A percentile compares a stretch with the other conserved stretches of the same genome.
phyloP scores from a whole-genome alignment of 257 asterid species.

The Misopates orontium region DNA sequence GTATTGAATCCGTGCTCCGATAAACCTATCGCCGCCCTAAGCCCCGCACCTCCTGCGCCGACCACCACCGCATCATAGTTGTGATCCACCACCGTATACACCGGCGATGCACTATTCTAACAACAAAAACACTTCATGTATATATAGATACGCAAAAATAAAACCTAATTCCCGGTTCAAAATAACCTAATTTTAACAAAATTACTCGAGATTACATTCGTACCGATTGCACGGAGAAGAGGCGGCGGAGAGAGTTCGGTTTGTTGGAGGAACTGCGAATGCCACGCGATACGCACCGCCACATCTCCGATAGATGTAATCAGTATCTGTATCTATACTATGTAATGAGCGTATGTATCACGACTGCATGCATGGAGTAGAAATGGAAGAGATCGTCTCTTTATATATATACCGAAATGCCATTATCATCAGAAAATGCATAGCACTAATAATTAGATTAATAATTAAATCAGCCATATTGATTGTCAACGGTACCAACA shows the following conservation, averaged over 20 bases:
- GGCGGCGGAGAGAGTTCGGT: conserved; percentile 59
- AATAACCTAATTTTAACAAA: background rate
- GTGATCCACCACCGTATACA: conserved; percentile 93
- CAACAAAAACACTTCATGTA: background rate
- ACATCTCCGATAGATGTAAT: conserved; percentile 44
- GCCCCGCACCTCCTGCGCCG: conserved; percentile 99
- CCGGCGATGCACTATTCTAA: conserved; percentile 64
- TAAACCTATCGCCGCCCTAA: conserved; percentile 95
- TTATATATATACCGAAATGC: too few species aligned
- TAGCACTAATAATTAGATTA: too few species aligned
- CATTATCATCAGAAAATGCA: too few species aligned
- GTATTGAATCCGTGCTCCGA: conserved; percentile 70
- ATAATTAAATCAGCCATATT: too few species aligned
- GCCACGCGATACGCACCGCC: conserved; percentile 94
- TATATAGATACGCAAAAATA: background rate
- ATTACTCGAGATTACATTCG: conserved; percentile 10
- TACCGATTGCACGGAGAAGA: conserved; percentile 66
- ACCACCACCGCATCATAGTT: conserved; percentile 98
- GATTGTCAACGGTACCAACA: too few species aligned
- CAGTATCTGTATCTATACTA: background rate
- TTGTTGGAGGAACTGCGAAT: conserved; percentile 58
- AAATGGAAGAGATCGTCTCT: too few species aligned
- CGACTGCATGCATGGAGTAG: too few species aligned
- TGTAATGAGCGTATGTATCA: background rate
- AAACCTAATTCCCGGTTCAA: background rate